Base-by-base conservation (phyloP, 495 filamentous ascomycete species). In the Platismatia glauca region DNA sequence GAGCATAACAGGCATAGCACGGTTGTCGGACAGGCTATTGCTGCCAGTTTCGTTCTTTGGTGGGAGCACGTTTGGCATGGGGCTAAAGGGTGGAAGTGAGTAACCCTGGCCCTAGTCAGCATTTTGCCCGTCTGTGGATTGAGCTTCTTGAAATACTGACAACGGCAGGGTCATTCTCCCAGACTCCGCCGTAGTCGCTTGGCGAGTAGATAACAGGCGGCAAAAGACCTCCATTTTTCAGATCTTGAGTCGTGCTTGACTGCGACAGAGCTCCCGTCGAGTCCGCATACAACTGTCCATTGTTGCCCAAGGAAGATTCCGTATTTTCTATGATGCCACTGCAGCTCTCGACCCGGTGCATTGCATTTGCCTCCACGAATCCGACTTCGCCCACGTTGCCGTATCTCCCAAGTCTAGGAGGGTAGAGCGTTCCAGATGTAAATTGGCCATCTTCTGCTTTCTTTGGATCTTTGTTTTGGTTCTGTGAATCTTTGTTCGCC, bases 121-220 rank as follows among this genome's bases (percentile, higher is more conserved):
- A 62, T 31, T 18, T n/a, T 20, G 27, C 12, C 12, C 22, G 4
- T 37, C 20, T 11, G 24, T 43, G 29, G 35, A 7, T 34, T 20
- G 41, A 34, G 13, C 44, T 24, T 48, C 44, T 27, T 48, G n/a
- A 27, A 13, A 52, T 48, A 67, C 66, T 63, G 41, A 68, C 66
- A 16, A 68, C 68, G 58, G 69, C 59, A 39, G 68, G 66, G 35
- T 70, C 68, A 55, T 70, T 70, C 55, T 70, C 68, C 68, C 68
- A 70, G 15, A 70, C 58, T 55, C 68, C 68, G 15, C 59, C 61
- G 33, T 68, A 70, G 27, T 55, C 50, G 39, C 58, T 65, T 13
- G 64, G 66, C 11, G 64, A 55, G 38, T 68, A 70, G 29, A 52
- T 38, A 18, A 53, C 52, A 15, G 68, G 55, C 20, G 59, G 66